Percentiles rank a stretch among this genome's conserved stretches.
Evolutionary conservation across 768 basidiomycete species (phyloP).

Genomic region (Guyanaporus albipodus): DNA sequence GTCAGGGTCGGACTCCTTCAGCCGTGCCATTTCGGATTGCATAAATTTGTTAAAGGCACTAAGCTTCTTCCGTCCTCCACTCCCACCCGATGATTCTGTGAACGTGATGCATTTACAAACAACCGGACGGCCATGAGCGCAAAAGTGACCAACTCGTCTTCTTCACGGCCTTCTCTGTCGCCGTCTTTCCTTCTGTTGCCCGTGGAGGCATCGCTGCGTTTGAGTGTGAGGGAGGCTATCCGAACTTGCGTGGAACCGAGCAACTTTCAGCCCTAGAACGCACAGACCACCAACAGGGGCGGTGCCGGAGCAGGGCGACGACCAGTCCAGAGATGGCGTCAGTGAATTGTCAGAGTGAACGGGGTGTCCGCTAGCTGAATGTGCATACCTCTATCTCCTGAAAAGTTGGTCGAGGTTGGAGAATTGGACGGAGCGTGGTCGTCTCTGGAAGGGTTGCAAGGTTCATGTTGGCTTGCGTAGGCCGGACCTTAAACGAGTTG

Average conservation of each 20-base stretch:
- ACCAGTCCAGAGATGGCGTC: not conserved
- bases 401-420: constrained; percentile 6
- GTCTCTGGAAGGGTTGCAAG: constrained; percentile 40
- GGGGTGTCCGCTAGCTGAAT: not conserved
- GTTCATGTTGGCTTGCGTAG: constrained; percentile 48
- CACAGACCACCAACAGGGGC: constrained; percentile 33
- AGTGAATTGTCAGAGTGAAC: constrained; percentile 6
- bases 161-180: constrained; percentile 47
- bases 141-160: constrained; percentile 45
- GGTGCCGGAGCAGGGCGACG: constrained; percentile 9
- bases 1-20: constrained; percentile 72
- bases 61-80: constrained; percentile 55
- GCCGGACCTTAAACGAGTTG: constrained; percentile 57
- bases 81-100: constrained; percentile 51
- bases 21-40: constrained; percentile 74
- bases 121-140: constrained; percentile 11
- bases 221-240: constrained; percentile 5
- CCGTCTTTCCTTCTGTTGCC: constrained; percentile 35
- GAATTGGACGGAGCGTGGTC: constrained; percentile 30
- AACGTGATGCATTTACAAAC: constrained; percentile 12
- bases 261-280: constrained; percentile 20
- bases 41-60: constrained; percentile 78
- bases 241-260: constrained; percentile 8
- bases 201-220: constrained; percentile 41
- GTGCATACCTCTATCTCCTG: constrained; percentile 12